Base-by-base conservation (phyloP, 2,329 filamentous ascomycete genomes). In the Aspergillus ibericus region DNA sequence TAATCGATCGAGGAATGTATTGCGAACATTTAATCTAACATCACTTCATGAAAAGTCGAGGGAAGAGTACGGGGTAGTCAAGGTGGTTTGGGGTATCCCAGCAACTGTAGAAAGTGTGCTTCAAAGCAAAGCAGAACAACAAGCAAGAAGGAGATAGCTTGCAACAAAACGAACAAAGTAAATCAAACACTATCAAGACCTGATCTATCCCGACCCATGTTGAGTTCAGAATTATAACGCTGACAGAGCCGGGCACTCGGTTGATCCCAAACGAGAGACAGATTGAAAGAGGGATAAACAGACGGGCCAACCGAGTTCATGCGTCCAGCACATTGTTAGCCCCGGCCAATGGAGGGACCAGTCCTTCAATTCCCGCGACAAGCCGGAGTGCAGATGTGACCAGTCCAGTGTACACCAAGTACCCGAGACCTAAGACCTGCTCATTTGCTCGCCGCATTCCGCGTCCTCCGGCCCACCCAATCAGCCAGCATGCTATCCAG, bases 401-500 rank as follows among this genome's bases (percentile, higher is more conserved):
- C 16, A 40, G 40, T 56, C 47, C 42, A 40, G 22, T 35, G 35
- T 42, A 50, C 16, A 49, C 48, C 22, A 44, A 18, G 49, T 18
- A 25, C 25, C 34, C 44, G 25, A 40, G 40, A 46, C 38, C 12
- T 32, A 46, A 49, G 32, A 47, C 42, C 36, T n/a, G 47, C 27
- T 60, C 25, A 60, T 60, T 64, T 70, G 44, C 59, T 57, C 6
- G 61, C 55, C 20, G 67, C 62, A 51, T 58, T 68, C 35, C 65
- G 71, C 48, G 67, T 56, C 61, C 80, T 80, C 60, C 77, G 80
- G 51, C 79, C 75, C 63, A 96, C 81, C 88, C 91, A 93, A 69
- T 91, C 88, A 65, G 88, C 89, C 46, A 96, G 83, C 85, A 96
- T 87, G 18, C 90, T 86, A 77, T 99, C 93, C 65, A 98, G 83